Evolutionary conservation across 208 protist genomes (phyloP).

Genomic region (Trypanosoma conorhini): DNA sequence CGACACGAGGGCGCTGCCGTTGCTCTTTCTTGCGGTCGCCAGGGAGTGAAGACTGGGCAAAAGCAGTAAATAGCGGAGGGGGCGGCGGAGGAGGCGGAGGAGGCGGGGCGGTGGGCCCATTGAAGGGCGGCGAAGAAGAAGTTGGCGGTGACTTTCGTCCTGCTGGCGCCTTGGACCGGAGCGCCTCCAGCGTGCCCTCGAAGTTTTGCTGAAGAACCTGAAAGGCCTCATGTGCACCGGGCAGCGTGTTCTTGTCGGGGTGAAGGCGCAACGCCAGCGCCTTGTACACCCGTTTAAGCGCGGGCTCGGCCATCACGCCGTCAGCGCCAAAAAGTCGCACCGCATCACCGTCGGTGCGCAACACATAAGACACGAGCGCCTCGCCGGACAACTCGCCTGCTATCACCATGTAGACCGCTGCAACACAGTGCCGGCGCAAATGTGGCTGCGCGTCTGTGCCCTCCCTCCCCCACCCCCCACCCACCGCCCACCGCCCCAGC

Average conservation of each 20-base stretch:
- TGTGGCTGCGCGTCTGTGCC: background rate
- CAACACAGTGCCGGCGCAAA: background rate
- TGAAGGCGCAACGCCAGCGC: slow-evolving; percentile 62
- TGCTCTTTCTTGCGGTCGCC: background rate
- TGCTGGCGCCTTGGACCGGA: slow-evolving; percentile 1
- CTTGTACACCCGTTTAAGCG: slow-evolving; percentile 69
- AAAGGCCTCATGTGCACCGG: slow-evolving; percentile 50
- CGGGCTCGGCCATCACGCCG: background rate
- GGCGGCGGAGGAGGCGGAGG: slow-evolving; percentile 23
- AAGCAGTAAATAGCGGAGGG: background rate
- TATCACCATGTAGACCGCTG: slow-evolving; percentile 3
- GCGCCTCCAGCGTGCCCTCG: slow-evolving; percentile 28
- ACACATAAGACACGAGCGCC: slow-evolving; percentile 25
- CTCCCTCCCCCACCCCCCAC: background rate
- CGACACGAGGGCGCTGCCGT: background rate
- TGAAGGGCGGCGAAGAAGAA: slow-evolving; percentile 1
- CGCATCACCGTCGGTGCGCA: slow-evolving; percentile 17
- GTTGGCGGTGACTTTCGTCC: slow-evolving; percentile 5
- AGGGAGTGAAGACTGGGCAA: background rate
- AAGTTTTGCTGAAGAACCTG: slow-evolving; percentile 59
- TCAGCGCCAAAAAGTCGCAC: slow-evolving; percentile 20
- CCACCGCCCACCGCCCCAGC: background rate
- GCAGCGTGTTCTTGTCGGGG: slow-evolving; percentile 78
- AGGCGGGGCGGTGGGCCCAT: background rate
- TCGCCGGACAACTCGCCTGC: slow-evolving; percentile 20